Base-by-base conservation (phyloP, 2,329 filamentous ascomycete species). In the Clarireedia sp. region DNA sequence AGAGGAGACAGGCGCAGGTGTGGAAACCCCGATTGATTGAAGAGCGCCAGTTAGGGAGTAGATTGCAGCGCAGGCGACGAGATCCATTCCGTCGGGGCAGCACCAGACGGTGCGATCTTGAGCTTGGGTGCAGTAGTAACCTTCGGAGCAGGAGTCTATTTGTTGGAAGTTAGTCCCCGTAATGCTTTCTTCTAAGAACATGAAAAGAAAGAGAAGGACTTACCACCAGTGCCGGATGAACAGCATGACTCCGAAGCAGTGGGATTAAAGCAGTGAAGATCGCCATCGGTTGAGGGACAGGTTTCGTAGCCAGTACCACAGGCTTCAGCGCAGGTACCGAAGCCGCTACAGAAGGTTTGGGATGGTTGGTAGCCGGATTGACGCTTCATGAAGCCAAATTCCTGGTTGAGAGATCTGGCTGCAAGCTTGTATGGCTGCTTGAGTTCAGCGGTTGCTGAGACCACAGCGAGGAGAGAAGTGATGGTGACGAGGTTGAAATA, bases 111-210 rank as follows among this genome's bases (percentile, higher is more conserved):
- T 71, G 53, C 70, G 68, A 45, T 68, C 63, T 51, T 69, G 67
- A 66, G 83, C 76, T 61, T 76, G 72, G n/a, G 79, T 76, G 72
- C 83, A 86, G 74, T 79, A 85, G 73, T 78, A 86, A 16, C 41
- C 54, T 26, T 56, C 41, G 21, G 54, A 56, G 54, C 54, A 56
- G 17, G 54, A 56, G n/a, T 56, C 54, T 56, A 9, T 41, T n/a
- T 5, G 7, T 23, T 2, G 12, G 17, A 9, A 41, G n/a, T 52
- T 47, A 52, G 29, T 26, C 26, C 5, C 21, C 3, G 5, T 14
- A 16, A 6, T 46, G 3, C 19, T 26, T 46, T n/a, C 2, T 17
- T 41, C 14, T 8, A 23, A 14, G 43, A 4, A 23, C 2, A 4
- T 33, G 10, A 16, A 16, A 48, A 16, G 29, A 7, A 6, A 37